phyloP scores from a whole-genome alignment of 805 yeast species.

The Ogataea wickerhamii region DNA sequence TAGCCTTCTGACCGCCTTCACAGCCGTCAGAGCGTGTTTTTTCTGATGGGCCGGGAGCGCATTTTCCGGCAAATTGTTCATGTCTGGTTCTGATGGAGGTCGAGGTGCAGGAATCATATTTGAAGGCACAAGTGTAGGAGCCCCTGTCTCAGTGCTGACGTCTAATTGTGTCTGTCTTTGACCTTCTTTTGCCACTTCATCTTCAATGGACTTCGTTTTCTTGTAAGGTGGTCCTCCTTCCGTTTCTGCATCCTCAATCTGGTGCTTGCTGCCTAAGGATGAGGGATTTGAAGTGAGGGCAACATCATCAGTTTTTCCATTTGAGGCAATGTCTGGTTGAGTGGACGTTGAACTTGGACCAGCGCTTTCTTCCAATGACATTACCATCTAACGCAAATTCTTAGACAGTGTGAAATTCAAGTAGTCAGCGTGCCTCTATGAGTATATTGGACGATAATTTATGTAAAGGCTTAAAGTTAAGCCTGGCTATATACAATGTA shows the following conservation, averaged over 20 bases:
- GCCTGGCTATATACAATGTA: background rate
- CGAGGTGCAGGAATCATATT: slow-evolving; percentile 63
- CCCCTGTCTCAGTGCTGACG: slow-evolving; percentile 16
- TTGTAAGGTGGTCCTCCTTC: slow-evolving; percentile 3
- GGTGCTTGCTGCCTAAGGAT: slow-evolving; percentile 7
- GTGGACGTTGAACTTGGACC: slow-evolving; percentile 15
- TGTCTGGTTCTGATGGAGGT: slow-evolving; percentile 71
- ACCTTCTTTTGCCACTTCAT: background rate
- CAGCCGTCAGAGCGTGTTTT: slow-evolving; percentile 70
- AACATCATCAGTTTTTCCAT: slow-evolving; percentile 11
- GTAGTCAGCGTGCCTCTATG: background rate
- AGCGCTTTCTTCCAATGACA: slow-evolving; percentile 27
- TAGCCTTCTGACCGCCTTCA: slow-evolving; percentile 83
- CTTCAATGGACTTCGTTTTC: slow-evolving; percentile 2
- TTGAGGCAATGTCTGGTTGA: slow-evolving; percentile 11
- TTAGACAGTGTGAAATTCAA: background rate
- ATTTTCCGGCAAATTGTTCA: slow-evolving; percentile 57
- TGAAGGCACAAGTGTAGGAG: slow-evolving; percentile 23
- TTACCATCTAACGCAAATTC: slow-evolving; percentile 18
- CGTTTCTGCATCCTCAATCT: slow-evolving; percentile 8
- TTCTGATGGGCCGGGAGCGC: slow-evolving; percentile 83
- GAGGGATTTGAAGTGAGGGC: slow-evolving; percentile 3
- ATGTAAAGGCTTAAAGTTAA: background rate
- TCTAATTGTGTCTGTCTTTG: slow-evolving; percentile 2
- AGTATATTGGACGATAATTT: background rate